phyloP scores from a whole-genome alignment of 2,329 filamentous ascomycete species.

The Rosellinia necatrix region DNA sequence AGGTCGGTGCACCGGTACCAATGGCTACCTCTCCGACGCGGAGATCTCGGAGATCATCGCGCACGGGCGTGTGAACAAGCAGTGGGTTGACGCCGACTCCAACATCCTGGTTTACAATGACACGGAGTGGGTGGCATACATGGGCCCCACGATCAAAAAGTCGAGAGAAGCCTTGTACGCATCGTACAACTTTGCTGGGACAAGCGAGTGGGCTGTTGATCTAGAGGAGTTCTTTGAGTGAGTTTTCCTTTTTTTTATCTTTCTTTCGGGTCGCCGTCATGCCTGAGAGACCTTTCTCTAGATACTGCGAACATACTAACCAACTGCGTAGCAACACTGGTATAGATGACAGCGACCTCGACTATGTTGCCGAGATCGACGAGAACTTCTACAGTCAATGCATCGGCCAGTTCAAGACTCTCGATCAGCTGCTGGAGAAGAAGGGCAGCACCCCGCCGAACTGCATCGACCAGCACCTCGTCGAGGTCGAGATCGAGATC shows the following conservation, averaged over 20 bases:
- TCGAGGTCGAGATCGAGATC: slow-evolving; percentile 18
- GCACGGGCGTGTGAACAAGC: neutral
- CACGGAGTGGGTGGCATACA: slow-evolving; percentile 31
- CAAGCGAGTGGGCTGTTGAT: slow-evolving; percentile 45
- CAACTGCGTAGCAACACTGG: slow-evolving; percentile 11
- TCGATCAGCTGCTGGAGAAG: slow-evolving; percentile 2
- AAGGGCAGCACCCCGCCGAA: slow-evolving; percentile 1
- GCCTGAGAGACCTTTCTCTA: slow-evolving; percentile 2
- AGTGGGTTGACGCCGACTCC: slow-evolving; percentile 7
- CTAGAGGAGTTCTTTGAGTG: slow-evolving; percentile 31
- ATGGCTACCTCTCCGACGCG: slow-evolving; percentile 46
- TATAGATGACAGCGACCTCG: neutral
- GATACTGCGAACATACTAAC: too few species aligned
- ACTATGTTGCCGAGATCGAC: slow-evolving; percentile 16
- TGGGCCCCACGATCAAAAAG: slow-evolving; percentile 28
- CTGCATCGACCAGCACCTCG: slow-evolving; percentile 20
- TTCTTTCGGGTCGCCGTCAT: neutral
- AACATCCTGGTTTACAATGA: slow-evolving; percentile 33
- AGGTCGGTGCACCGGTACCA: slow-evolving; percentile 44
- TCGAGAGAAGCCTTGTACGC: slow-evolving; percentile 29
- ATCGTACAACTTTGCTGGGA: slow-evolving; percentile 40
- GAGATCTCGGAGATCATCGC: slow-evolving; percentile 44
- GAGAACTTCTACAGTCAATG: neutral
- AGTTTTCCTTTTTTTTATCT: neutral
- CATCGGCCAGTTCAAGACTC: neutral